A percentile compares a stretch with the other conserved stretches of the same genome.
These are phyloP conservation scores for Ophiocytium majus DNA, from an alignment of 352 stramenopile genomes.

Conservation along the genomic window DNA sequence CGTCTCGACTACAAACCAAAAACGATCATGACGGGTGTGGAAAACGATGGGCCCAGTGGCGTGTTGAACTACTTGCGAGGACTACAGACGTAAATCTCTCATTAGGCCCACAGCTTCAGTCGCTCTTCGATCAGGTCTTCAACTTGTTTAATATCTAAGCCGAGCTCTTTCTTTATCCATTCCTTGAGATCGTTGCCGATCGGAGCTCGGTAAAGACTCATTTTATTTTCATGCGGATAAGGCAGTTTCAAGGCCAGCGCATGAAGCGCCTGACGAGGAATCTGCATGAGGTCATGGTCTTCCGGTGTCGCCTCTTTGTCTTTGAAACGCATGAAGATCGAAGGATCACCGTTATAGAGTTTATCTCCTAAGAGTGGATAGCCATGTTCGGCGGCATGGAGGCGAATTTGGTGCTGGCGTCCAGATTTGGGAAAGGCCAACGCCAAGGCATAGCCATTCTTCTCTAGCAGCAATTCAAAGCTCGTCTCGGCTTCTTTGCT, in stretches of 20 bases:
- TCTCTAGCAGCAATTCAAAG: not conserved
- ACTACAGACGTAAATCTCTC: no score
- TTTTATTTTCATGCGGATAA: not conserved
- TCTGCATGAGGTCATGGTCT: not conserved
- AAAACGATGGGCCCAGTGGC: not conserved
- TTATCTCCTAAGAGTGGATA: conserved; percentile 15
- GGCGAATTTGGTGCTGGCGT: conserved; percentile 1
- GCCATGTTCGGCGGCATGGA: not conserved
- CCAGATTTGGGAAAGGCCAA: not conserved
- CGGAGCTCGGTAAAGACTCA: not conserved
- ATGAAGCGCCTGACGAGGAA: conserved; percentile 1
- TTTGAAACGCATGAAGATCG: conserved; percentile 11
- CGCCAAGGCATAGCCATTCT: not conserved
- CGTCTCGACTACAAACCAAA: not conserved
- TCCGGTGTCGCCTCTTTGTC: not conserved
- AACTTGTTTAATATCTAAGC: not conserved
- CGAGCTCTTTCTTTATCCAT: conserved; percentile 1
- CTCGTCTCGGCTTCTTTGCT: not conserved
- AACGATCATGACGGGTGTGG: not conserved
- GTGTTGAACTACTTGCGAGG: not conserved
- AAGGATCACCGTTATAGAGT: conserved; percentile 5
- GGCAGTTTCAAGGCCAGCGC: not conserved
- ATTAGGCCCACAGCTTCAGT: no score
- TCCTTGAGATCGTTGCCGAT: not conserved
- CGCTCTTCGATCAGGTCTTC: conserved; percentile 1